Conservation (phyloP, 2,329 filamentous ascomycete species). For the Drechslerella stenobrocha region DNA sequence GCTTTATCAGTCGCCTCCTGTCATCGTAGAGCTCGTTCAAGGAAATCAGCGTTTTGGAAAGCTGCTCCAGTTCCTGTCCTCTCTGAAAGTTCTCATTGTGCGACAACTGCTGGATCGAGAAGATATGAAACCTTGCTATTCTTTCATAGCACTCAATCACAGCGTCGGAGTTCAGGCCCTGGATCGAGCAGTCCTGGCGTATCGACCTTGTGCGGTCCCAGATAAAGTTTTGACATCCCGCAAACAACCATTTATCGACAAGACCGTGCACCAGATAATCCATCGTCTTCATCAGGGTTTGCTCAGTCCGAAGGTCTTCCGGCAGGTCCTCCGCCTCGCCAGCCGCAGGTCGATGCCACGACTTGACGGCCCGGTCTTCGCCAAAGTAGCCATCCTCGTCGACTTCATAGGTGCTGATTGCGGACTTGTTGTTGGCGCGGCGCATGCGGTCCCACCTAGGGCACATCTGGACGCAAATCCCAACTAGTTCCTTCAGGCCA, state of each 20-base stretch:
- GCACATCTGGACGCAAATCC: slow-evolving; percentile 45
- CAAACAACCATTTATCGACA: slow-evolving; percentile 63
- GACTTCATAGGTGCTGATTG: slow-evolving; percentile 43
- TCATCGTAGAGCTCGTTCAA: slow-evolving; percentile 69
- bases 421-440: slow-evolving; percentile 44
- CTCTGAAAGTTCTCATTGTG: slow-evolving; percentile 62
- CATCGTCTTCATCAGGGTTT: slow-evolving; percentile 64
- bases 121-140: slow-evolving; percentile 69
- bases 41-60: slow-evolving; percentile 68
- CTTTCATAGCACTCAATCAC: slow-evolving; percentile 67
- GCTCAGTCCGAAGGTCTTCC: slow-evolving; percentile 68
- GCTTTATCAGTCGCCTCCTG: slow-evolving; percentile 47
- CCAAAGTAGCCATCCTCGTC: slow-evolving; percentile 47
- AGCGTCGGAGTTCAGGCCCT: slow-evolving; percentile 62
- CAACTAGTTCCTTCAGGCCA: slow-evolving; percentile 31
- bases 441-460: slow-evolving; percentile 38
- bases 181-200: slow-evolving; percentile 70
- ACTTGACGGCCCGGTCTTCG: slow-evolving; percentile 65
- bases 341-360: slow-evolving; percentile 68
- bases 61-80: slow-evolving; percentile 69
- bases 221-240: slow-evolving; percentile 65
- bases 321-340: slow-evolving; percentile 69
- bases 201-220: slow-evolving; percentile 71
- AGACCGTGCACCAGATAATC: slow-evolving; percentile 68
- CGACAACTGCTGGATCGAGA: slow-evolving; percentile 67